Conservation (phyloP, 2,329 filamentous ascomycete genomes). For the Coniochaeta sp. region DNA sequence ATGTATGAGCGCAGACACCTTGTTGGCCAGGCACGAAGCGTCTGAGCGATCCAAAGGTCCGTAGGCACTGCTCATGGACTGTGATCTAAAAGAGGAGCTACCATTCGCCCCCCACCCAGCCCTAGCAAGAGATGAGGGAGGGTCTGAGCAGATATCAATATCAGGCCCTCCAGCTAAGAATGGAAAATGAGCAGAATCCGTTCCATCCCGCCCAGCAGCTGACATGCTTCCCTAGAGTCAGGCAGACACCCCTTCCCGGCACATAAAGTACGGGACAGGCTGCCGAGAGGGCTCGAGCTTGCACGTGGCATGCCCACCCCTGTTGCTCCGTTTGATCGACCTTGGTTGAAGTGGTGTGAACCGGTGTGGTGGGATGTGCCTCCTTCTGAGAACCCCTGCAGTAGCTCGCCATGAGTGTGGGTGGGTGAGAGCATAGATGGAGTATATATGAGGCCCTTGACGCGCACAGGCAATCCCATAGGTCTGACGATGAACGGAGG, state of each 20-base stretch:
- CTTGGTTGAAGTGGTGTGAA: constrained; percentile 4
- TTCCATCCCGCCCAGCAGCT: constrained; percentile 4
- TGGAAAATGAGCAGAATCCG: not conserved
- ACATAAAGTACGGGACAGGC: not conserved
- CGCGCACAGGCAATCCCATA: constrained; percentile 15
- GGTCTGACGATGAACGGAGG: constrained; percentile 12
- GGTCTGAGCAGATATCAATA: not conserved
- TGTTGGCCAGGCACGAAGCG: not conserved
- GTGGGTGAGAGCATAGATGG: constrained; percentile 3
- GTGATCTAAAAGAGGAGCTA: not conserved
- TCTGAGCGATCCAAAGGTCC: not conserved
- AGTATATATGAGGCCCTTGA: constrained; percentile 11
- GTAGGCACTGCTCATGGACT: not conserved
- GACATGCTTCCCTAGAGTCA: constrained; percentile 7
- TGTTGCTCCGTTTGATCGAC: constrained; percentile 13
- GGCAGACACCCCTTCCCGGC: not conserved
- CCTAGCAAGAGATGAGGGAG: not conserved
- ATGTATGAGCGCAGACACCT: not conserved
- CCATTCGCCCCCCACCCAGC: not conserved
- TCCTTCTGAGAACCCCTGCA: not conserved
- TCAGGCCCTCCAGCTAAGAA: not conserved
- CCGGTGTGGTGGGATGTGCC: not conserved
- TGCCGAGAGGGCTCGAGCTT: constrained; percentile 5
- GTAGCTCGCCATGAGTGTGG: not conserved
- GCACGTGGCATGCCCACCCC: constrained; percentile 16